Evolutionary conservation across 768 basidiomycete genomes (phyloP), one percentile per base, ranked within the genome.

Genomic region (Lactifluus hygrophoroides): DNA sequence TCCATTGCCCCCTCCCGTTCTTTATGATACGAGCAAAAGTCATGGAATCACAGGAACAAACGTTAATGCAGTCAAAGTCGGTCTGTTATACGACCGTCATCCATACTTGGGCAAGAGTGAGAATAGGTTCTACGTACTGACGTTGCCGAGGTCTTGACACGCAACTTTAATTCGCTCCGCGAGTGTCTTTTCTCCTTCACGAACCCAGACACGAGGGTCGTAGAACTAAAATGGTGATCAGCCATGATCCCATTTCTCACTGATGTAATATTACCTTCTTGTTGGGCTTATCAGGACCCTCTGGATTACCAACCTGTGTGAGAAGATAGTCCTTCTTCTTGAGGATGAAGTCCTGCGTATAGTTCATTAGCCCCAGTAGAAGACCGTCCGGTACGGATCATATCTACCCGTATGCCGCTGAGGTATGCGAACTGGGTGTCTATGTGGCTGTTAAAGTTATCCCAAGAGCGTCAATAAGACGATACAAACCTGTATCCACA

Each of bases 121-220:
- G 8, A n/a, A 16, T 27, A 14, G 11, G 0, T 23, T 51, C 34
- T 46, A 64, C 63, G 48, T 37, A 64, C 63, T 10, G 3, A 58
- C 61, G 50, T 83, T 91, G 65, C 87, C 90, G 60, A 99, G 81
- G 74, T 99, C 95, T 43, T 72, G 65, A 75, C 92, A 94, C n/a
- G 95, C 94, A 72, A 89, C 86, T 75, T 93, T 90, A 76, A 96
- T 91, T 69, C 95, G 91, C 62, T 72, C 80, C 48, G 71, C 47
- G 65, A 98, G 81, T 19, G 93, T 95, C 84, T 94, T 94, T 79
- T 98, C 94, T 65, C 94, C 94, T 75, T 96, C 93, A 68, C 95
- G 90, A 51, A 99, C 93, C 95, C 95, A 99, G 59, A 94, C 86
- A 77, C 95, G 90, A 50, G 94, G 94, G 73, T 95, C 93, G 75